These are phyloP conservation scores for Phenoliferia sp. DNA, from an alignment of 1,284 basidiomycete species.

Conservation along the genomic window DNA sequence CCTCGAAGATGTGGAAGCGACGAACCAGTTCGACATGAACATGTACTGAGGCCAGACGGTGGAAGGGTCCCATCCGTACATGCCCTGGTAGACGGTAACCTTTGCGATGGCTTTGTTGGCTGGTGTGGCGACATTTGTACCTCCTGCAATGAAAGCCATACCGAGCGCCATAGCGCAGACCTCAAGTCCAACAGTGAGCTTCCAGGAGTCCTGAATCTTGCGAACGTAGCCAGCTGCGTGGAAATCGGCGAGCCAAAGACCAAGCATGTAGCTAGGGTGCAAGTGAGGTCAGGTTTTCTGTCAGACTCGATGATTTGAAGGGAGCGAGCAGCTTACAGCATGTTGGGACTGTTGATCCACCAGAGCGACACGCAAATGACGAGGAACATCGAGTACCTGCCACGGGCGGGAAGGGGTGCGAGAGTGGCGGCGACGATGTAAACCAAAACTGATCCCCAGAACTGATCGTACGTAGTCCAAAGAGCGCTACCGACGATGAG, in stretches of 20 bases:
- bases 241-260: conserved; percentile 42
- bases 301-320: not conserved
- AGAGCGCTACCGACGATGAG: conserved; percentile 43
- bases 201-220: conserved; percentile 44
- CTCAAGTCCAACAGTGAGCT: conserved; percentile 41
- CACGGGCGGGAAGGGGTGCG: conserved; percentile 40
- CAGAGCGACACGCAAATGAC: conserved; percentile 38
- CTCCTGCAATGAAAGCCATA: conserved; percentile 40
- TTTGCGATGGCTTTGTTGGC: conserved; percentile 39
- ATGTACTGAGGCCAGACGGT: conserved; percentile 42
- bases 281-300: conserved; percentile 14
- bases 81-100: conserved; percentile 42
- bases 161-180: conserved; percentile 40
- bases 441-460: conserved; percentile 46
- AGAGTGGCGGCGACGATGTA: conserved; percentile 44
- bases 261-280: conserved; percentile 39
- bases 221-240: conserved; percentile 44
- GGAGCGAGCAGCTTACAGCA: conserved; percentile 32
- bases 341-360: conserved; percentile 41
- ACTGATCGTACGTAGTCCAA: conserved; percentile 46
- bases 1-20: not conserved
- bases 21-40: conserved; percentile 40
- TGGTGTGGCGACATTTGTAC: conserved; percentile 38
- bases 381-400: conserved; percentile 41
- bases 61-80: conserved; percentile 39